Evolutionary conservation across 2,329 filamentous ascomycete genomes (phyloP), one percentile per base, ranked within the genome.

Genomic region (Calonectria pseudoturangicola): DNA sequence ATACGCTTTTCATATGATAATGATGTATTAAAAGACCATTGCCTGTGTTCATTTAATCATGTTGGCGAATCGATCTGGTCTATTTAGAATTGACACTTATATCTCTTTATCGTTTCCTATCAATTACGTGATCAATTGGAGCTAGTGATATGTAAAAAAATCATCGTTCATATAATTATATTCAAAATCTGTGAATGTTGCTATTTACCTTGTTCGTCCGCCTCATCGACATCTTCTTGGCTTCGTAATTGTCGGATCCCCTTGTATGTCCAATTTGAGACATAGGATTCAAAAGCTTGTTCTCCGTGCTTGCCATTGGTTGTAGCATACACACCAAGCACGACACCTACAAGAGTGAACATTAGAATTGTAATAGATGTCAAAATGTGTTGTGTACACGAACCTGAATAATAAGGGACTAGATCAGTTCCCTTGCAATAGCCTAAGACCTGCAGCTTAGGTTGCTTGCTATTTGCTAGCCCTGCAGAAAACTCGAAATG

Each of bases 211-310:
- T 21, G 10, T 25, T 48, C 7, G 21, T 48, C 45, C 7, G 45
- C 45, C 45, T 41, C 16, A 60, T 41, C 33, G 25, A 60, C 54
- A 27, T 41, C 54, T 8, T 25, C 3, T 41, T 60, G 54, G 10
- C 54, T 41, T 60, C 54, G 21, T 5, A 60, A 36, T 28, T 60
- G 54, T 3, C 13, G 13, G 5, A 60, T 25, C 12, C 54, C 54
- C 18, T 60, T 39, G 39, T 60, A 60, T 15, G 15, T 41, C 54
- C 54, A 60, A 16, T 60, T 60, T 39, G 54, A 41, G 25, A 60
- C 8, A 39, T 60, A 60, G 2, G 54, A 18, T 36, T 60, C 54
- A 21, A 60, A 60, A 16, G 54, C 33, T 39, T 60, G 54, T 21
- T 60, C 54, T 12, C 54, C 54, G 7, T 60, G 33, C 18, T 60